These are phyloP conservation scores for Graphiopsis chlorocephala DNA, from an alignment of 2,329 filamentous ascomycete genomes.

Conservation along the genomic window DNA sequence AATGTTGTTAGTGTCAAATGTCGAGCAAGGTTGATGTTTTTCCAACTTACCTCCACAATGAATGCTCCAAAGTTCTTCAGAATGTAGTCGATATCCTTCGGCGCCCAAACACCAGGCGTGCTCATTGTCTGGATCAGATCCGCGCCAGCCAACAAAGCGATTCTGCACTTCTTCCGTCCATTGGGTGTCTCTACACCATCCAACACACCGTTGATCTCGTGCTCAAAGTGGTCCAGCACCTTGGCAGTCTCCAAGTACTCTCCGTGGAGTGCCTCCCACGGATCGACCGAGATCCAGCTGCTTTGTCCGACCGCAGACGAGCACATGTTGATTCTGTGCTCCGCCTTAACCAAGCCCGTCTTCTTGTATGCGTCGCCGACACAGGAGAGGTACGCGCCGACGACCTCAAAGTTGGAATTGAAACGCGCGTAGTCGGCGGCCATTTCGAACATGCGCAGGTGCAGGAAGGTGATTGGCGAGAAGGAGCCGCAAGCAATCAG, in stretches of 20 bases:
- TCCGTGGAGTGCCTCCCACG: constrained; percentile 82
- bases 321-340: constrained; percentile 82
- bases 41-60: constrained; percentile 56
- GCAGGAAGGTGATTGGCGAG: constrained; percentile 56
- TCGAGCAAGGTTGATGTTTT: background rate
- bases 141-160: constrained; percentile 75
- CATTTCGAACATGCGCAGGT: constrained; percentile 87
- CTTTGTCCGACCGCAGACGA: constrained; percentile 74
- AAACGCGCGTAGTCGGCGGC: constrained; percentile 75
- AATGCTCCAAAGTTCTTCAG: constrained; percentile 79
- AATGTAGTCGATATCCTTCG: constrained; percentile 82
- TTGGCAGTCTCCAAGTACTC: constrained; percentile 85
- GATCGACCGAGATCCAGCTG: constrained; percentile 79
- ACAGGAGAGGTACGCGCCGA: constrained; percentile 82
- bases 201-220: constrained; percentile 79
- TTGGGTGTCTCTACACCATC: constrained; percentile 69
- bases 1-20: constrained; percentile 58
- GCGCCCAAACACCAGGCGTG: constrained; percentile 68
- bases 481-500: constrained; percentile 65
- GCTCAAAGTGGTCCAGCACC: constrained; percentile 85
- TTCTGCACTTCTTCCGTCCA: constrained; percentile 68
- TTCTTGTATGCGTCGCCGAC: constrained; percentile 77
- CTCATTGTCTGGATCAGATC: constrained; percentile 53
- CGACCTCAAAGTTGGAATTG: constrained; percentile 74
- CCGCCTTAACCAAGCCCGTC: constrained; percentile 69